These are phyloP conservation scores for Zasmidium angulare DNA, from an alignment of 2,329 filamentous ascomycete species.

Conservation along the genomic window DNA sequence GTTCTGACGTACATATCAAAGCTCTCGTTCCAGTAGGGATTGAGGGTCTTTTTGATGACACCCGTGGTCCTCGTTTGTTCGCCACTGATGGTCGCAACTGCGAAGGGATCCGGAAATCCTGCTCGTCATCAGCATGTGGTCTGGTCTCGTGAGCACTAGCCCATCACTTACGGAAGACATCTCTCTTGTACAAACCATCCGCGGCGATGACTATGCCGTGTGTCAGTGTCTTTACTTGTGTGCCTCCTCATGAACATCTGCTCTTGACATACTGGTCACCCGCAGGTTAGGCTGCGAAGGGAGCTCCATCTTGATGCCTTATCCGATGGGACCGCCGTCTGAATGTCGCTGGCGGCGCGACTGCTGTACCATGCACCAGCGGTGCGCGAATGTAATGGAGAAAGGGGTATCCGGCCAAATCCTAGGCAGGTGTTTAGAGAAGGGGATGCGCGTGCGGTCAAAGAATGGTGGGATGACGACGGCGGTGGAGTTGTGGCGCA, in stretches of 20 bases:
- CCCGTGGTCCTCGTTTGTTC: slow-evolving; percentile 98
- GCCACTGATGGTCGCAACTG: slow-evolving; percentile 93
- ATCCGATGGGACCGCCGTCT: slow-evolving; percentile 6
- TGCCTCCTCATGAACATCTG: not conserved
- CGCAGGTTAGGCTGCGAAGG: slow-evolving; percentile 74
- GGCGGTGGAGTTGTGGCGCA: slow-evolving; percentile 7
- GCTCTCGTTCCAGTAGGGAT: slow-evolving; percentile 99
- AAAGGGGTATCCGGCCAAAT: not conserved
- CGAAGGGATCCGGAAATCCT: slow-evolving; percentile 98
- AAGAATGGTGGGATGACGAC: slow-evolving; percentile 4
- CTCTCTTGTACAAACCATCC: slow-evolving; percentile 96
- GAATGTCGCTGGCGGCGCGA: slow-evolving; percentile 9
- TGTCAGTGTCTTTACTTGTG: slow-evolving; percentile 20
- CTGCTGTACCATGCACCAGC: slow-evolving; percentile 12
- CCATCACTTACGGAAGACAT: slow-evolving; percentile 85
- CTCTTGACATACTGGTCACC: slow-evolving; percentile 73
- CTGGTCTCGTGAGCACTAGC: slow-evolving; percentile 8
- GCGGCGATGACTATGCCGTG: slow-evolving; percentile 81
- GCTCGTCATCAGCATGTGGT: slow-evolving; percentile 11
- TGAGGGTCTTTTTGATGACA: slow-evolving; percentile 95
- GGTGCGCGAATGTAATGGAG: not conserved
- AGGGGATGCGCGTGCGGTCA: not conserved
- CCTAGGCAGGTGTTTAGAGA: not conserved
- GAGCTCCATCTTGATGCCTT: slow-evolving; percentile 41
- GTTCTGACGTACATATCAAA: slow-evolving; percentile 81